Evolutionary conservation across 345 rosid genomes (phyloP).

Genomic region (Eucalyptus virginea): DNA sequence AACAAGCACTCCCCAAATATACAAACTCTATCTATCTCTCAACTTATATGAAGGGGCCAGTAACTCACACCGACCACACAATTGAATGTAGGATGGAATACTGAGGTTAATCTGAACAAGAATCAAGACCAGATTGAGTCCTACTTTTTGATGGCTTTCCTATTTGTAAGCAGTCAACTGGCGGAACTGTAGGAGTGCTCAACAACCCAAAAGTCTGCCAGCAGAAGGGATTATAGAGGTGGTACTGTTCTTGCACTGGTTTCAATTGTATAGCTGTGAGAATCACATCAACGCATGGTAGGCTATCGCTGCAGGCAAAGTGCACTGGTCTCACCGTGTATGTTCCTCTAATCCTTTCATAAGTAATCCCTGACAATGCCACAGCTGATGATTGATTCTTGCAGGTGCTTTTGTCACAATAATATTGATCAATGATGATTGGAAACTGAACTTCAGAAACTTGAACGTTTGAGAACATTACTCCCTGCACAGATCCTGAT

Average conservation of each 20-base stretch:
- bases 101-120: conserved; percentile 32
- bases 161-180: conserved; percentile 67
- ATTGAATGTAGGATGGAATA: background rate
- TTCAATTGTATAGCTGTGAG: conserved; percentile 55
- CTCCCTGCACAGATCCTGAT: conserved; percentile 76
- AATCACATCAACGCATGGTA: conserved; percentile 75
- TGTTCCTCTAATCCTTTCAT: conserved; percentile 72
- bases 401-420: conserved; percentile 72
- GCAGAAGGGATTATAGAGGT: conserved; percentile 78
- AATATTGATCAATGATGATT: conserved; percentile 81
- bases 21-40: conserved; percentile 9
- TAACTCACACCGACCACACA: conserved; percentile 42
- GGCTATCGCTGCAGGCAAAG: conserved; percentile 85
- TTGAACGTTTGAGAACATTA: conserved; percentile 87
- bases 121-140: conserved; percentile 46
- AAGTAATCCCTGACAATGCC: conserved; percentile 75
- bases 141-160: conserved; percentile 81
- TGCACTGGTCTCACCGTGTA: conserved; percentile 88
- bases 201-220: conserved; percentile 87
- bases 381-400: conserved; percentile 80
- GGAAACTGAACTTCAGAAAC: conserved; percentile 89
- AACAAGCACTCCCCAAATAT: conserved; percentile 4
- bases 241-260: conserved; percentile 65
- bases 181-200: conserved; percentile 73
- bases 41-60: conserved; percentile 46